phyloP scores from a whole-genome alignment of 2,329 filamentous ascomycete species.

The Venturia effusa region DNA sequence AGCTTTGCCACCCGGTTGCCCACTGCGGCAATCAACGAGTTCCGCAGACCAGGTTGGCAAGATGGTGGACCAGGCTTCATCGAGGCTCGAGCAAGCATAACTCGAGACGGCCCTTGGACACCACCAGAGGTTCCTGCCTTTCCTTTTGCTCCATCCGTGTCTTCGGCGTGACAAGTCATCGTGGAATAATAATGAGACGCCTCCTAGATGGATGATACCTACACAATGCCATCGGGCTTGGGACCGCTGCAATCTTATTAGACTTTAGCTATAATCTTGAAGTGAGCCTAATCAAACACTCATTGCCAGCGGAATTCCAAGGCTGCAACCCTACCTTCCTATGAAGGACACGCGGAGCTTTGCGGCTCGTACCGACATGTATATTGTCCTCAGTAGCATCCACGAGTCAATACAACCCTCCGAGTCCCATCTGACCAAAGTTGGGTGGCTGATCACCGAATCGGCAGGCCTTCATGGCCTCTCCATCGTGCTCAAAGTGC shows the following conservation, averaged over 20 bases:
- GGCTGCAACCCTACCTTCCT: background rate
- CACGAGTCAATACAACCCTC: background rate
- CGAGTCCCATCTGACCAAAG: background rate
- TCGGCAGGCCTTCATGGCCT: background rate
- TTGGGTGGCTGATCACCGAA: background rate
- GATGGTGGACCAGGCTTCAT: background rate
- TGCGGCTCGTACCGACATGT: too few relatives aligned
- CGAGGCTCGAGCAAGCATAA: too few relatives aligned
- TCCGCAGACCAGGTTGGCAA: background rate
- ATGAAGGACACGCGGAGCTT: background rate
- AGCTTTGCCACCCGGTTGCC: background rate
- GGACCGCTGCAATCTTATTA: slow-evolving; percentile 3
- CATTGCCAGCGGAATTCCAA: background rate
- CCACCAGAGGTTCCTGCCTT: too few relatives aligned
- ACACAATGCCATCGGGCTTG: background rate
- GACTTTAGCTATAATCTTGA: background rate
- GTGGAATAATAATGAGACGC: background rate
- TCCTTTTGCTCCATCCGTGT: background rate
- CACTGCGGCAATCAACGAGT: background rate
- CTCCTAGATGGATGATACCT: background rate
- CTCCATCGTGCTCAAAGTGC: too few relatives aligned
- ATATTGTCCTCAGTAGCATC: background rate
- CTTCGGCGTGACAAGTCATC: background rate
- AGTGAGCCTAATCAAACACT: background rate
- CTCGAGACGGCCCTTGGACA: too few relatives aligned